Conservation (phyloP, 2,329 filamentous ascomycete genomes). For the Fusarium anthophilum region DNA sequence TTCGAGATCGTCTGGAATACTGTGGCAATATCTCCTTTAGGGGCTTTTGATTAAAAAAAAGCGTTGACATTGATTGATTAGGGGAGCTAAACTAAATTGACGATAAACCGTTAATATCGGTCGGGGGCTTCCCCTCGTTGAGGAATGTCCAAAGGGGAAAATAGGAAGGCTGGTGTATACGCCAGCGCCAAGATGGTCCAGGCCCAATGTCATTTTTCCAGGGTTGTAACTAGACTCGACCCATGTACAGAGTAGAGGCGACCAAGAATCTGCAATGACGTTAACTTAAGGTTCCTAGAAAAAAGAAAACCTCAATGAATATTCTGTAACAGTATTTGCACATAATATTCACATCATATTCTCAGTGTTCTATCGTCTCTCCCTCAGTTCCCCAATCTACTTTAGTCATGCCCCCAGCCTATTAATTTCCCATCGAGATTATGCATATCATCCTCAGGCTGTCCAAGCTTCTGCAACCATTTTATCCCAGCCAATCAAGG, state of each 20-base stretch:
- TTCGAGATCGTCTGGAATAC: constrained; percentile 6
- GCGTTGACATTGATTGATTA: constrained; percentile 6
- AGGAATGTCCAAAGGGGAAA: constrained; percentile 22
- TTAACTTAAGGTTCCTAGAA: constrained; percentile 1
- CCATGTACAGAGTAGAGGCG: background rate
- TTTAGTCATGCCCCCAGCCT: background rate
- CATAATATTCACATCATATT: background rate
- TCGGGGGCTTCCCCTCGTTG: constrained; percentile 15
- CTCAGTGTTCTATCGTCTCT: background rate
- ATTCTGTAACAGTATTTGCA: background rate
- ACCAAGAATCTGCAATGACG: constrained; percentile 6
- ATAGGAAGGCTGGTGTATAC: constrained; percentile 22
- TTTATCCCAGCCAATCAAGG: background rate
- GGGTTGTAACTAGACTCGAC: background rate
- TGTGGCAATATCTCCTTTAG: constrained; percentile 2
- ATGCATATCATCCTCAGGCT: background rate
- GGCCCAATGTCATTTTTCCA: background rate
- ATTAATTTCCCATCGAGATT: background rate
- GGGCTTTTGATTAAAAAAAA: background rate
- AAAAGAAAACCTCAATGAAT: background rate
- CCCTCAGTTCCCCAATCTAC: background rate
- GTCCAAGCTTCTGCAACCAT: background rate
- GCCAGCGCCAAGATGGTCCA: constrained; percentile 14
- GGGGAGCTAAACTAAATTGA: constrained; percentile 19
- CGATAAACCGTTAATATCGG: constrained; percentile 16